Percentiles rank a stretch among this genome's conserved stretches.
Conservation (phyloP, 2,329 filamentous ascomycete genomes). For the Fusarium ramigenum region DNA sequence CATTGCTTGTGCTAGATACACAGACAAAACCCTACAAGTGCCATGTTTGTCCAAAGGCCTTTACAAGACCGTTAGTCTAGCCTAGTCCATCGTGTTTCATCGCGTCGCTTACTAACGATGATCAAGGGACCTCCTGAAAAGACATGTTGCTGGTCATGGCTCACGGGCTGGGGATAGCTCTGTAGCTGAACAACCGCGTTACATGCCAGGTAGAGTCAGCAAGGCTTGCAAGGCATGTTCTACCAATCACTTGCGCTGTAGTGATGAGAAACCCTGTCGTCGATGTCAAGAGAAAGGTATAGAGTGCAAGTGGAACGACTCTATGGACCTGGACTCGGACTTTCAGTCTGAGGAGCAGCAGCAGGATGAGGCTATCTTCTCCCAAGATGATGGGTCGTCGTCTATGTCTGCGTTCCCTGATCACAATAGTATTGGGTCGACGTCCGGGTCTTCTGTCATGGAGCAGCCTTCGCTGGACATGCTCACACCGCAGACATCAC, state of each 20-base stretch:
- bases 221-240: slow-evolving; percentile 44
- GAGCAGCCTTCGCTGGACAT: slow-evolving; percentile 9
- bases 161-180: slow-evolving; percentile 12
- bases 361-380: slow-evolving; percentile 4
- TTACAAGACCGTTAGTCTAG: slow-evolving; percentile 42
- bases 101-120: not conserved
- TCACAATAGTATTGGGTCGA: not conserved
- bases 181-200: slow-evolving; percentile 6
- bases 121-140: slow-evolving; percentile 41
- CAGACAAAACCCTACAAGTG: slow-evolving; percentile 46
- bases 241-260: slow-evolving; percentile 44
- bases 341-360: slow-evolving; percentile 19
- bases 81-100: too few species aligned
- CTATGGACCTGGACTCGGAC: slow-evolving; percentile 10
- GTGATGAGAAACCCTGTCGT: slow-evolving; percentile 45
- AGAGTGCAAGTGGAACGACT: slow-evolving; percentile 40
- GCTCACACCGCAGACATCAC: slow-evolving; percentile 18
- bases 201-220: slow-evolving; percentile 37
- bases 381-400: not conserved
- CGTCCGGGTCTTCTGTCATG: slow-evolving; percentile 3
- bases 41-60: slow-evolving; percentile 43
- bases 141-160: slow-evolving; percentile 38
- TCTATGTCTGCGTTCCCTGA: not conserved
- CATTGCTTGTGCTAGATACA: slow-evolving; percentile 37
- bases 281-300: slow-evolving; percentile 43